Percentiles rank a stretch among this genome's conserved stretches.
These are phyloP conservation scores for Colletotrichum sp. DNA, from an alignment of 2,329 filamentous ascomycete genomes.

Conservation along the genomic window DNA sequence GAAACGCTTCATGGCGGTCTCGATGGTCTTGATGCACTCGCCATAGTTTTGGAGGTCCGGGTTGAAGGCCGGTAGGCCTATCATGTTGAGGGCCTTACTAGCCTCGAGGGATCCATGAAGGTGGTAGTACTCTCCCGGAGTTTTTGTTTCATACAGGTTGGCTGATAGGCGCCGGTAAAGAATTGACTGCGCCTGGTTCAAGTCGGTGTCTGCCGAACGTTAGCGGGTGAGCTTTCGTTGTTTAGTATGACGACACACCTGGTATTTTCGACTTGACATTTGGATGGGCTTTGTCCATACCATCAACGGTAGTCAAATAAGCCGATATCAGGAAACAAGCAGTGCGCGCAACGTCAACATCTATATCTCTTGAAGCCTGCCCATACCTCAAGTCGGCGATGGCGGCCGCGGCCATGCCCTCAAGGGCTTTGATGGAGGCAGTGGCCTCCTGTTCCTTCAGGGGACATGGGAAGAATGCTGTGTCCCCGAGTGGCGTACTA, in stretches of 20 bases:
- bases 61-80: conserved; percentile 64
- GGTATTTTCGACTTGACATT: conserved; percentile 41
- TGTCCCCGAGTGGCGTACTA: conserved; percentile 32
- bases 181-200: conserved; percentile 68
- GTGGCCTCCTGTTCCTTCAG: conserved; percentile 44
- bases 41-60: conserved; percentile 61
- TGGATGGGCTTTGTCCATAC: conserved; percentile 52
- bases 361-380: conserved; percentile 42
- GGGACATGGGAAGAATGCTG: conserved; percentile 43
- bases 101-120: conserved; percentile 73
- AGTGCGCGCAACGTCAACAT: conserved; percentile 58
- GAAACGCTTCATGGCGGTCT: conserved; percentile 55
- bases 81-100: conserved; percentile 66
- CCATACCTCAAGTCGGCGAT: conserved; percentile 61
- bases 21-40: conserved; percentile 59
- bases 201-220: conserved; percentile 61
- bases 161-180: conserved; percentile 70
- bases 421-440: conserved; percentile 61
- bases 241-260: conserved; percentile 7
- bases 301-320: conserved; percentile 61
- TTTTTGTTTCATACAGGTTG: conserved; percentile 69
- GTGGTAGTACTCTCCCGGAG: conserved; percentile 66
- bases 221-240: background rate
- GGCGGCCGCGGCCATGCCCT: conserved; percentile 64
- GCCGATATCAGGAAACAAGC: conserved; percentile 63